Conservation (phyloP, 2,329 filamentous ascomycete genomes). For the Rhexocercosporidium sp. region DNA sequence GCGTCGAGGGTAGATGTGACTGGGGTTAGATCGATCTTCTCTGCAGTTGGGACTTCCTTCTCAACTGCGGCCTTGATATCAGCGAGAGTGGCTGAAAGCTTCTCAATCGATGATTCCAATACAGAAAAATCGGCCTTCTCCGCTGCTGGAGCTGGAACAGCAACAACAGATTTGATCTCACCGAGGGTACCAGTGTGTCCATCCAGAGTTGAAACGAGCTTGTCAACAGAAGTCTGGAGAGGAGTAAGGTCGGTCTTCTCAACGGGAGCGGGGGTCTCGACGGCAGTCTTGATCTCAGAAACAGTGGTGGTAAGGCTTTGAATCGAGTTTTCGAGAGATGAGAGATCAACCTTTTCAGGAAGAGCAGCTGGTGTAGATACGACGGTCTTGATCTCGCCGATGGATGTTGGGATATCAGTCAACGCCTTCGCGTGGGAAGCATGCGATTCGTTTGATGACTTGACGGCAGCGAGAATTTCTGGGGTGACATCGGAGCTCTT, state of each 20-base stretch:
- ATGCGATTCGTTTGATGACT: constrained; percentile 34
- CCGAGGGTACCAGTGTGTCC: constrained; percentile 16
- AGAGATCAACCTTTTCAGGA: constrained; percentile 19
- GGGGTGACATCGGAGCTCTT: constrained; percentile 23
- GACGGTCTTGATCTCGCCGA: constrained; percentile 18
- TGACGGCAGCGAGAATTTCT: constrained; percentile 33
- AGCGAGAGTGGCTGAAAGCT: constrained; percentile 24
- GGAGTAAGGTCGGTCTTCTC: constrained; percentile 24
- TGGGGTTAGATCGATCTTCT: constrained; percentile 27
- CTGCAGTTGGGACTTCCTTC: constrained; percentile 15
- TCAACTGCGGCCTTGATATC: constrained; percentile 21
- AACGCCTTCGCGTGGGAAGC: constrained; percentile 28
- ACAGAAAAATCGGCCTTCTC: constrained; percentile 29
- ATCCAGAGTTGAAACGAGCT: constrained; percentile 23
- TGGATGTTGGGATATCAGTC: constrained; percentile 20
- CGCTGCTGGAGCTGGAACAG: constrained; percentile 27
- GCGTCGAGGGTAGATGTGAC: constrained; percentile 21
- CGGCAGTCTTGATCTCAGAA: constrained; percentile 16
- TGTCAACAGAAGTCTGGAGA: constrained; percentile 21
- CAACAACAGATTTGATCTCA: constrained; percentile 32
- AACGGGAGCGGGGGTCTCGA: constrained; percentile 14
- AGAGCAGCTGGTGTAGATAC: constrained; percentile 13
- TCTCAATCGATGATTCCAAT: constrained; percentile 28
- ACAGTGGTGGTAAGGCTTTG: constrained; percentile 16
- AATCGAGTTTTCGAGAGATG: constrained; percentile 23